Base-by-base conservation (phyloP, 176 grass and related monocot genomes). In the Tuctoria greenei region DNA sequence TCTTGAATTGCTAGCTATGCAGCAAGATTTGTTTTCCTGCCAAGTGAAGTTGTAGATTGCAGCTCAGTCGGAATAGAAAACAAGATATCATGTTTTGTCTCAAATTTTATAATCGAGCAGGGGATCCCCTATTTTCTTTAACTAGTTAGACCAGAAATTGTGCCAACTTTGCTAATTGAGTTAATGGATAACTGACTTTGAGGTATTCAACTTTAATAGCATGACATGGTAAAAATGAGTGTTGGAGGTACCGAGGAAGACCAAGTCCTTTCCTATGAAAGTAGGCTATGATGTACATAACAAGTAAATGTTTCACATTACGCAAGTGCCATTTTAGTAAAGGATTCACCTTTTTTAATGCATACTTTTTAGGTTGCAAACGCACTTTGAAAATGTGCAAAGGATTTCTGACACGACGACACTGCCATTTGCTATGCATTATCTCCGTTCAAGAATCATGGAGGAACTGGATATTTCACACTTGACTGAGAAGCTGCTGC, bases 361-460 rank as follows among this genome's bases (percentile, higher is more conserved):
- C 10, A n/a, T 61, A 36, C 56, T 0, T 78, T 6, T 7, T 64
- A 99, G 96, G 84, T 70, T 99, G 74, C 75, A 99, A 71, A 83
- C 46, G n/a, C 96, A 92, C 77, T 99, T 92, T 60, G 92, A 99
- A 40, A 95, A 84, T 28, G 89, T 92, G 64, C 89, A 99, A 66
- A 92, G 69, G 67, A 90, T 95, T 27, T 92, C 89, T 2, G 92
- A 95, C 50, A 95, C 85, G 0, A 95, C 96, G 23, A 95, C 96
- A 0, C 24, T 99, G 73, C 96, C 96, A 10, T 92, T 95, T 77
- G 87, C 91, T 10, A 92, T 99, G 89, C 89, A 88, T 57, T 91
- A 92, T 54, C 90, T 99, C 27, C 82, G 96, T 44, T 78, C 83
- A 8, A 71, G 87, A 25, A 78, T 99, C 55, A 79, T 56, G 61